Base-by-base conservation (phyloP, 768 basidiomycete genomes). In the Boletus subparvulus region DNA sequence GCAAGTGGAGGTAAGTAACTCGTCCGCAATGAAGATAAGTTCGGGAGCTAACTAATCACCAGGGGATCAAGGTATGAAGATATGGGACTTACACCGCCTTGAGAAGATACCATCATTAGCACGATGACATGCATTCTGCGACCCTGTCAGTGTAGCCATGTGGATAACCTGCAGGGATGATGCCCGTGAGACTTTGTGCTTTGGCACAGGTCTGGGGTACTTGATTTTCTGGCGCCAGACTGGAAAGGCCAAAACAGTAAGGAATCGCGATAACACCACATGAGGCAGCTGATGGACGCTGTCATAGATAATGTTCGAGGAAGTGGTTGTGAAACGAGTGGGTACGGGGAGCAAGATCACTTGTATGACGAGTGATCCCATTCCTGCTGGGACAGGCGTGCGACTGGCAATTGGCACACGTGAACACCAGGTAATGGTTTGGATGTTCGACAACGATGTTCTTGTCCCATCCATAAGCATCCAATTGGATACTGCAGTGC, bases 61-160 rank as follows among this genome's bases (percentile, higher is more conserved):
- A 50, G 37, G 28, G 13, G 48, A 50, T 36, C 48, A 40, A n/a
- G 37, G 48, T 17, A 40, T 50, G 39, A 50, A 12, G 26, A 13
- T 50, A 50, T 50, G 48, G 48, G 48, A 50, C 24, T 40, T 50
- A 26, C 40, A 39, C 48, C 17, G 17, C 37, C 48, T 50, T n/a
- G 26, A 50, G 17, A 12, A 19, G 26, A 28, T 50, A 16, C 39
- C 36, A 8, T 40, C 37, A n/a, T 28, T 40, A 10, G 48, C 48
- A 40, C 26, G 17, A 40, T 10, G 16, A 8, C 48, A 50, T 30
- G 26, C 39, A 28, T 40, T 50, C n/a, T 40, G 48, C 30, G 48
- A 50, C 12, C 48, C 48, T 5, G n/a, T 50, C 28, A 50, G 37
- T n/a, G 9, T 35, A 13, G 26, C 24, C 35, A 50, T 40, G 37